phyloP scores from a whole-genome alignment of 441 rosid species.

The Omphalea diandra region DNA sequence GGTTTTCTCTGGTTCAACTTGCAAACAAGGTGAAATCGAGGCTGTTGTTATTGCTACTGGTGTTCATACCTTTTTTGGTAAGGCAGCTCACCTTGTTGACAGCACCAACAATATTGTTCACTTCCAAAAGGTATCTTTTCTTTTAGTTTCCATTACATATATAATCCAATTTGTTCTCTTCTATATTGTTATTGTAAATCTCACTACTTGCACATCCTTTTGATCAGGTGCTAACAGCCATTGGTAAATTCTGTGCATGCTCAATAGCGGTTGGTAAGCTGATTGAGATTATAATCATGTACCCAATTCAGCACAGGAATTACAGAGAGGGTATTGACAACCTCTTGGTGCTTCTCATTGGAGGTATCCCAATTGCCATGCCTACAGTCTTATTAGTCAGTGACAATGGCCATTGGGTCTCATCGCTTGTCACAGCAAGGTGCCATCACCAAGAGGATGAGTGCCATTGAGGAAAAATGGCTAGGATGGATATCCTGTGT shows the following conservation, averaged over 20 bases:
- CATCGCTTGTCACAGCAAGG: conserved; percentile 90
- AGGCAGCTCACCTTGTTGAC: conserved; percentile 95
- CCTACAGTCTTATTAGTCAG: conserved; percentile 95
- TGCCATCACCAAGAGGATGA: conserved; percentile 97
- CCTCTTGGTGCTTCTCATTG: conserved; percentile 86
- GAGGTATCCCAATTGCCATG: conserved; percentile 99
- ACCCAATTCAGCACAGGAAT: conserved; percentile 63
- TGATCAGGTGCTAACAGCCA: conserved; percentile 73
- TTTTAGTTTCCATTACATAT: not conserved
- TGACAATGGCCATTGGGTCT: conserved; percentile 97
- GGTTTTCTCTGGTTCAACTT: conserved; percentile 86
- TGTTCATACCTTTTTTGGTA: conserved; percentile 95
- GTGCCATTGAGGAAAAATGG: conserved; percentile 97
- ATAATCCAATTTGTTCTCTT: not conserved
- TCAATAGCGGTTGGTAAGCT: conserved; percentile 77
- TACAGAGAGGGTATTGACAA: conserved; percentile 91
- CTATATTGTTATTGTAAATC: not conserved
- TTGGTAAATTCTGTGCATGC: conserved; percentile 98
- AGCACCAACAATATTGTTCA: conserved; percentile 92
- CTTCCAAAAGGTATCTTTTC: conserved; percentile 67
- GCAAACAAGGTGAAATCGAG: conserved; percentile 96
- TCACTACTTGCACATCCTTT: not conserved
- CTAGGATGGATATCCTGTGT: conserved; percentile 96
- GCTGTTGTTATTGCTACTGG: conserved; percentile 93
- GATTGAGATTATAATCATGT: conserved; percentile 77